These are phyloP conservation scores for Phallus indusiatus DNA, from an alignment of 768 basidiomycete genomes.

Conservation along the genomic window DNA sequence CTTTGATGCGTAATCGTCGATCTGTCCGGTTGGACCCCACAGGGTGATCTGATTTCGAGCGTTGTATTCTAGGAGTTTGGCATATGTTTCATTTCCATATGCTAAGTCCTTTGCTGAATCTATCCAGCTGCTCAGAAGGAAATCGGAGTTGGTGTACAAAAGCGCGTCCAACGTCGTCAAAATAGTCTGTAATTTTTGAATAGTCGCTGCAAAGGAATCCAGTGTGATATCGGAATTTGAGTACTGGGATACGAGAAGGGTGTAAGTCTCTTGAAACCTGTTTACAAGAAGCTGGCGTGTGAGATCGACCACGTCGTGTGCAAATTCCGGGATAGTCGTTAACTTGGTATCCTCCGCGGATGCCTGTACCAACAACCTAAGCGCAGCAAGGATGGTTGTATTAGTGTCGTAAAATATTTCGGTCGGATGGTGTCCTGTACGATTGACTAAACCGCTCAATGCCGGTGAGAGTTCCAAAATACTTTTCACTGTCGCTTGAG, in stretches of 20 bases:
- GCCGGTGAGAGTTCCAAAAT: constrained; percentile 29
- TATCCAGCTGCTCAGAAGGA: constrained; percentile 29
- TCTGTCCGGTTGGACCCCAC: constrained; percentile 33
- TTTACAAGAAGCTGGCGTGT: constrained; percentile 31
- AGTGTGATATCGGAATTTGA: constrained; percentile 17
- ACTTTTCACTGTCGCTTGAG: constrained; percentile 28
- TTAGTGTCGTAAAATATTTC: constrained; percentile 29
- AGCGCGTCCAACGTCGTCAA: constrained; percentile 26
- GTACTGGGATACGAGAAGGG: constrained; percentile 22
- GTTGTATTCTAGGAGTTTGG: constrained; percentile 27
- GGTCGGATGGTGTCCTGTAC: constrained; percentile 25
- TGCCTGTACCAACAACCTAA: constrained; percentile 10
- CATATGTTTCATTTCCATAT: constrained; percentile 22
- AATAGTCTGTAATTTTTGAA: constrained; percentile 22
- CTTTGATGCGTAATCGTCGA: constrained; percentile 36
- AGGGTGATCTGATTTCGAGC: constrained; percentile 35
- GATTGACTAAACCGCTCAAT: constrained; percentile 24
- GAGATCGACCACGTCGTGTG: constrained; percentile 30
- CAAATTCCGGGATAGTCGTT: constrained; percentile 23
- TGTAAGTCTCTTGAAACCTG: constrained; percentile 26
- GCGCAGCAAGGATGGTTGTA: constrained; percentile 12
- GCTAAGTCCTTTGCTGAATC: constrained; percentile 23
- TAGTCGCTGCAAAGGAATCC: constrained; percentile 16
- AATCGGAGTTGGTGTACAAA: constrained; percentile 24
- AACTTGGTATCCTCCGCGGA: constrained; percentile 15